These are phyloP conservation scores for Vaccinium darrowii DNA, from an alignment of 148 eudicot species.

Conservation along the genomic window DNA sequence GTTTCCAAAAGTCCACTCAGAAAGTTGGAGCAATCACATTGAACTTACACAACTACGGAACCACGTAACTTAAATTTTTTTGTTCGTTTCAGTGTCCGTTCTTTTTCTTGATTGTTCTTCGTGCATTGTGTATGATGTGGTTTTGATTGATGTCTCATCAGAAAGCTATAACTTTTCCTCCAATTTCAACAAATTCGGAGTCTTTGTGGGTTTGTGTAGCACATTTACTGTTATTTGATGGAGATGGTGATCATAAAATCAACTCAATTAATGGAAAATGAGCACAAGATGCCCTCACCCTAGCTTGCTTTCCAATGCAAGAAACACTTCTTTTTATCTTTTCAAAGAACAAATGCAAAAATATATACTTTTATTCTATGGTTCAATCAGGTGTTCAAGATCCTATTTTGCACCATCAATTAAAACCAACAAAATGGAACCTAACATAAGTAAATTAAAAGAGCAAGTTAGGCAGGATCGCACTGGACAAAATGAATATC, in stretches of 20 bases:
- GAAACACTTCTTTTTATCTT: not conserved
- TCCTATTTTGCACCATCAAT: slow-evolving; percentile 9
- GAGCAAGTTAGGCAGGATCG: slow-evolving; percentile 10
- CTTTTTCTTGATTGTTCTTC: too few relatives aligned
- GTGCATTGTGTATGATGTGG: too few relatives aligned
- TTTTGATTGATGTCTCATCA: too few relatives aligned
- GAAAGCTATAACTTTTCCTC: too few relatives aligned
- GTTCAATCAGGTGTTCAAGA: not conserved
- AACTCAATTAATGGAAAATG: not conserved
- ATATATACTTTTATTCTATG: not conserved
- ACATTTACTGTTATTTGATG: not conserved
- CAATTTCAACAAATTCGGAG: not conserved
- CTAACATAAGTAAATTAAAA: not conserved
- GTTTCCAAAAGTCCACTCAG: not conserved
- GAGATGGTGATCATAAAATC: not conserved
- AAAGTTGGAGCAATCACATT: not conserved
- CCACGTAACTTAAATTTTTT: too few relatives aligned
- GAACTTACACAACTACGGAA: too few relatives aligned
- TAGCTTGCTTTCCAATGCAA: not conserved
- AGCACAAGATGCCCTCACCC: not conserved
- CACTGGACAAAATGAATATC: not conserved
- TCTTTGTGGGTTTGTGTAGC: not conserved
- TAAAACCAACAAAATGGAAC: not conserved
- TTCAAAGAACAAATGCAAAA: not conserved
- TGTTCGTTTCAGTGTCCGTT: too few relatives aligned